Percentiles rank a stretch among this genome's conserved stretches.
Evolutionary conservation across 805 yeast species (phyloP).

Genomic region (Candida vartiovaarae): DNA sequence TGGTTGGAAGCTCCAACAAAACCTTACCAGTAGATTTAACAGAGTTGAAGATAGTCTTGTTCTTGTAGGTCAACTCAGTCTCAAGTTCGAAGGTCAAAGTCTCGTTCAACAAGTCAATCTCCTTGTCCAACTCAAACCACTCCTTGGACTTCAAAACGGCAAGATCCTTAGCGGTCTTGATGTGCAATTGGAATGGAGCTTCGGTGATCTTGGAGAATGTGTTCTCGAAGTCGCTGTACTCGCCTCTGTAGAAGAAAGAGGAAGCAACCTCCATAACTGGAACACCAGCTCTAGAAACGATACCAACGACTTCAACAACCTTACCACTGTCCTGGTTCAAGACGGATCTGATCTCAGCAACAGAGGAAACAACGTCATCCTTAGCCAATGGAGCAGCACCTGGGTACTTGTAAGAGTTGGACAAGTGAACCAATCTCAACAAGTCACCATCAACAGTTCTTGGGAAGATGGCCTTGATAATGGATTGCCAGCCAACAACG

Average conservation of each 20-base stretch:
- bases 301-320: constrained; percentile 91
- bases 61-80: constrained; percentile 76
- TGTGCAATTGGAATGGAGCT: constrained; percentile 73
- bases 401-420: constrained; percentile 89
- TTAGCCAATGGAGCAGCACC: constrained; percentile 85
- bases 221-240: constrained; percentile 78
- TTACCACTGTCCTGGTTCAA: constrained; percentile 90
- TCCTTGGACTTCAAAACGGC: constrained; percentile 93
- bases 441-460: constrained; percentile 93
- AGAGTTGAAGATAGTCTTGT: constrained; percentile 65
- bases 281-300: constrained; percentile 63
- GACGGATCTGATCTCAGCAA: constrained; percentile 83
- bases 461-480: constrained; percentile 98
- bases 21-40: constrained; percentile 84
- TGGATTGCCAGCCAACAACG: constrained; percentile 97
- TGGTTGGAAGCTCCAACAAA: constrained; percentile 82
- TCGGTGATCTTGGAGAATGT: constrained; percentile 86
- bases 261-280: constrained; percentile 94
- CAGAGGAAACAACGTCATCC: constrained; percentile 78
- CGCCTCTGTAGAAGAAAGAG: constrained; percentile 94
- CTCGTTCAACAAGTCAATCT: constrained; percentile 66
- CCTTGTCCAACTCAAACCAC: constrained; percentile 87
- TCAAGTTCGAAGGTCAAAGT: constrained; percentile 84
- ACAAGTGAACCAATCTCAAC: constrained; percentile 86
- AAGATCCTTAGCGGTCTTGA: constrained; percentile 76